phyloP scores from a whole-genome alignment of 2,329 filamentous ascomycete genomes.

The Sporothrix protearum region DNA sequence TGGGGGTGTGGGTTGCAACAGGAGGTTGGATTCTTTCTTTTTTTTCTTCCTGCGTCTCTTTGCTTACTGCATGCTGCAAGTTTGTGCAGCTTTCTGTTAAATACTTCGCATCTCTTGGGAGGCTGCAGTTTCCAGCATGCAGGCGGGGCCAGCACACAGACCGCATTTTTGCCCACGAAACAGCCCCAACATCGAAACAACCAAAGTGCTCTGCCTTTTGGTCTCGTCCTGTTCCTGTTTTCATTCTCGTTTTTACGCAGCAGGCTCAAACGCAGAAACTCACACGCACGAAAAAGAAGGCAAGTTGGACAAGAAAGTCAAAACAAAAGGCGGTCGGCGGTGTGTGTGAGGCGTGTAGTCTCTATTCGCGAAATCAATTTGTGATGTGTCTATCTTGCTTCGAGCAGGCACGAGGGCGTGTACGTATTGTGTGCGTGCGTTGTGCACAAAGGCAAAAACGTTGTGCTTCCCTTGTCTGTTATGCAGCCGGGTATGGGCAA shows the following conservation, averaged over 20 bases:
- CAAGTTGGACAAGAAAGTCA: neutral
- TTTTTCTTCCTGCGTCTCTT: neutral
- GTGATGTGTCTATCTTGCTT: neutral
- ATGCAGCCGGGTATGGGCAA: slow-evolving; percentile 7
- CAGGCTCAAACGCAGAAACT: neutral
- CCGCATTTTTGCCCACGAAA: neutral
- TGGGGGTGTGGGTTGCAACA: neutral
- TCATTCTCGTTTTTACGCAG: neutral
- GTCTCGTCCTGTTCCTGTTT: neutral
- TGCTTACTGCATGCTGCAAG: neutral
- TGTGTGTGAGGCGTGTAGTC: neutral
- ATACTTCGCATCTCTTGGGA: neutral
- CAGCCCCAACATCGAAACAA: neutral
- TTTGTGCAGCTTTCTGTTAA: neutral
- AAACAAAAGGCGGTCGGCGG: neutral
- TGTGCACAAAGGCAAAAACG: neutral
- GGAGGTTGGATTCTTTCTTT: neutral
- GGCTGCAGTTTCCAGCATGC: slow-evolving; percentile 12
- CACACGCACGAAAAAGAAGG: neutral
- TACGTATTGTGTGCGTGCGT: slow-evolving; percentile 2
- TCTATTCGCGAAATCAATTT: neutral
- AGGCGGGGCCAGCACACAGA: neutral
- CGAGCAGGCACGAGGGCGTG: neutral
- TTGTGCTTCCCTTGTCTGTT: slow-evolving; percentile 3
- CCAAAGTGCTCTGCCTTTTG: neutral